Base-by-base conservation (phyloP, 139 green algal genomes). In the Pleodorina starrii region DNA sequence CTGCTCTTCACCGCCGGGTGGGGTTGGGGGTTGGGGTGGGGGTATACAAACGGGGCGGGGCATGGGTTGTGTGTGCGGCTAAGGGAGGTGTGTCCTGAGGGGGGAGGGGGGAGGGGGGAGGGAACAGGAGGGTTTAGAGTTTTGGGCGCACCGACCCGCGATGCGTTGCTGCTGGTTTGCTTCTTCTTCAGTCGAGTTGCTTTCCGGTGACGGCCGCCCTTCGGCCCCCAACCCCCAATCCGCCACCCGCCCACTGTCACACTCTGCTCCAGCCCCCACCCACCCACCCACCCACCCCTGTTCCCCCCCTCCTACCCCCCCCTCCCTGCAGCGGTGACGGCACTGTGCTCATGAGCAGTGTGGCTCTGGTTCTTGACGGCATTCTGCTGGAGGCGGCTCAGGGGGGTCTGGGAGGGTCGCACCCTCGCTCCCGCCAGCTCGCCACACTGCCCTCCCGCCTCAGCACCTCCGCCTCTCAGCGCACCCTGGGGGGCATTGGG, bases 1-100 rank as follows among this genome's bases (percentile, higher is more conserved):
- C 59, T 93, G 81, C 40, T 95, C 27, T 86, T 94, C 77, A 94
- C 89, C 50, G 85, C 91, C n/a, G 63, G n/a, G 89, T 92, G 59
- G 43, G 63, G 29, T 9, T 6, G 63, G 29, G 63, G 63, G 63
- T 73, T 27, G 71, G 40, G 19, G 35, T n/a, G n/a, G n/a, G n/a
- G n/a, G n/a, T n/a, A n/a, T n/a, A n/a, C n/a, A n/a, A n/a, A n/a
- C n/a, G n/a, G n/a, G n/a, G n/a, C n/a, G n/a, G n/a, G n/a, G n/a
- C n/a, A n/a, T n/a, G n/a, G n/a, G n/a, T n/a, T 73, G 63, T 43
- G n/a, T 73, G 63, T 42, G 63, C 6, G n/a, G 63, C 4, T 17
- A 21, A 19, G 63, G 29, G 40, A 7, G 12, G 38, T 54, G 32
- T 40, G n/a, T n/a, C n/a, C n/a, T n/a, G n/a, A n/a, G n/a, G n/a